phyloP scores from a whole-genome alignment of 441 rosid genomes.

The Jatropha multifida region DNA sequence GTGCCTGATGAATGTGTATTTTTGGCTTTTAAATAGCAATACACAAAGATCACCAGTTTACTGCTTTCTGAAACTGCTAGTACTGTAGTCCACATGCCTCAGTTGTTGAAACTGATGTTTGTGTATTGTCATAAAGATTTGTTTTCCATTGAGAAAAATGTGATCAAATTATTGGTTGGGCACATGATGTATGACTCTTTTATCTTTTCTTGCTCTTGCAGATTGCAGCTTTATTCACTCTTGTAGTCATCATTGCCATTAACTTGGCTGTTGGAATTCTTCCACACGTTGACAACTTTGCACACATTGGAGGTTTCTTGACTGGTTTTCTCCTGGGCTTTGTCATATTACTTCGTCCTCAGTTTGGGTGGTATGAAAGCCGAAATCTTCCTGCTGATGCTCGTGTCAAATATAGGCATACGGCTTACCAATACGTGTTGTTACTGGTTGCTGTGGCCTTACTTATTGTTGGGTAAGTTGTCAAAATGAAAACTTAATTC shows the following conservation, averaged over 20 bases:
- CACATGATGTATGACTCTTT: background rate
- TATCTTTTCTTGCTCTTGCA: slow-evolving; percentile 25
- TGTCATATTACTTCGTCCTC: slow-evolving; percentile 69
- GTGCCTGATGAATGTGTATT: background rate
- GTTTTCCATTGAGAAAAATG: background rate
- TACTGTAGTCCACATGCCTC: background rate
- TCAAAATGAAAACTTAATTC: background rate
- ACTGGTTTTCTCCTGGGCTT: slow-evolving; percentile 85
- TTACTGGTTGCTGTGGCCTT: slow-evolving; percentile 43
- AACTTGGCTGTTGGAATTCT: slow-evolving; percentile 84
- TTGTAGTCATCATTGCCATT: slow-evolving; percentile 59
- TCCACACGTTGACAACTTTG: slow-evolving; percentile 91
- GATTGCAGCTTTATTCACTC: slow-evolving; percentile 77
- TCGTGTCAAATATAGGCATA: slow-evolving; percentile 57
- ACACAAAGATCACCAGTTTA: background rate
- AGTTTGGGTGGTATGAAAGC: slow-evolving; percentile 57
- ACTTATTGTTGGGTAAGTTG: slow-evolving; percentile 60
- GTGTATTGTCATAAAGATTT: background rate
- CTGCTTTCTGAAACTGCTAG: background rate
- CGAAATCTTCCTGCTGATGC: slow-evolving; percentile 46
- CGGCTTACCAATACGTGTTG: slow-evolving; percentile 60
- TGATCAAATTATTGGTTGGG: background rate
- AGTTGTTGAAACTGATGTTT: background rate
- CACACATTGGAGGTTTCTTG: slow-evolving; percentile 90
- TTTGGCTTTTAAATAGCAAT: background rate